Conservation (phyloP, 805 yeast genomes). For the Sungouiella thailandica region DNA sequence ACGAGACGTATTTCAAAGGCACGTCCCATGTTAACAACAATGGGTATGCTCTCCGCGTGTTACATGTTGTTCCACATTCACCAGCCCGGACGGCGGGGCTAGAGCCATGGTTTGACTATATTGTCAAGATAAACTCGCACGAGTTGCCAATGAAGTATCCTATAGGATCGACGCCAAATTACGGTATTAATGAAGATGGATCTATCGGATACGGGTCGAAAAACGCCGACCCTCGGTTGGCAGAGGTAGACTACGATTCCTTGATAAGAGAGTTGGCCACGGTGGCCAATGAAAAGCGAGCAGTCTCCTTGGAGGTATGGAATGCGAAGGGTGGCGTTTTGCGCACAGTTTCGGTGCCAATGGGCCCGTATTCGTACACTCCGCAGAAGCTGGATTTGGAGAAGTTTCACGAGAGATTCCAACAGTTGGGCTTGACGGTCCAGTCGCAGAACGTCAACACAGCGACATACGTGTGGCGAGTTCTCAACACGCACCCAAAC, state of each 20-base stretch:
- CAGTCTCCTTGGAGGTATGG: constrained; percentile 66
- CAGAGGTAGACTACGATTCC: constrained; percentile 37
- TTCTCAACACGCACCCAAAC: constrained; percentile 63
- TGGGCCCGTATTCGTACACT: constrained; percentile 10
- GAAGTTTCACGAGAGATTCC: constrained; percentile 32
- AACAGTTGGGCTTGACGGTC: constrained; percentile 57
- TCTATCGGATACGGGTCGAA: constrained; percentile 32
- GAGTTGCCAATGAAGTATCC: constrained; percentile 44
- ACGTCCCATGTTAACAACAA: constrained; percentile 30
- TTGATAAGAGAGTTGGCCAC: constrained; percentile 39
- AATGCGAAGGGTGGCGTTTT: constrained; percentile 75
- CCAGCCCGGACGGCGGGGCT: constrained; percentile 36
- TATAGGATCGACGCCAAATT: constrained; percentile 18
- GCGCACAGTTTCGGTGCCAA: constrained; percentile 26
- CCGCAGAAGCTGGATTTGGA: constrained; percentile 6
- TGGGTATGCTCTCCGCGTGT: constrained; percentile 38
- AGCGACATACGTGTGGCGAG: constrained; percentile 84
- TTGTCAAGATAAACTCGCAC: constrained; percentile 74
- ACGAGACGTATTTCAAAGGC: constrained; percentile 34
- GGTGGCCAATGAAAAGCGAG: constrained; percentile 28
- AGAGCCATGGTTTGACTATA: constrained; percentile 84
- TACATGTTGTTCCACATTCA: constrained; percentile 36
- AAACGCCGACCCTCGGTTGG: constrained; percentile 30
- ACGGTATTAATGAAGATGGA: constrained; percentile 38
- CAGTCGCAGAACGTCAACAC: constrained; percentile 75